Conservation (phyloP, 2,329 filamentous ascomycete genomes). For the Alternaria sp. region DNA sequence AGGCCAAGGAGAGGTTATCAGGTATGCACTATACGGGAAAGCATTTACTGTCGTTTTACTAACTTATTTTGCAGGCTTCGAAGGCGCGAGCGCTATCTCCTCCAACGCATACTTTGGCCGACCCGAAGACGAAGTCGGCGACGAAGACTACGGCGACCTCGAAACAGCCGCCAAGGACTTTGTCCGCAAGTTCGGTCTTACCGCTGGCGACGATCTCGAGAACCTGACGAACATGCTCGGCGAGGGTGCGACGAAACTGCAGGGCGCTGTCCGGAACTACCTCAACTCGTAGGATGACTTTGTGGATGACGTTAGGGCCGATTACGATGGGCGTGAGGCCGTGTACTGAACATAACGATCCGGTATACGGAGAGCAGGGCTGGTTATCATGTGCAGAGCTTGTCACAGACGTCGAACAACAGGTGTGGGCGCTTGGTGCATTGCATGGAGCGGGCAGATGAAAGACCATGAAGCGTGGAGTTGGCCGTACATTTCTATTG, state of each 20-base stretch:
- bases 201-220: slow-evolving; percentile 93
- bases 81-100: slow-evolving; percentile 89
- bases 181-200: slow-evolving; percentile 92
- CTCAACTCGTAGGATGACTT: slow-evolving; percentile 45
- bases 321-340: background rate
- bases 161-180: slow-evolving; percentile 96
- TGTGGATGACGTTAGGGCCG: background rate
- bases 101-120: slow-evolving; percentile 98
- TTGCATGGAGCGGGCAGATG: background rate
- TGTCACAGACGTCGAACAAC: background rate
- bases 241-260: slow-evolving; percentile 82
- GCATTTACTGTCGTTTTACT: background rate
- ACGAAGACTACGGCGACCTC: slow-evolving; percentile 84
- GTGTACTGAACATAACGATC: background rate
- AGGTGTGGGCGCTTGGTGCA: slow-evolving; percentile 1
- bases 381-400: background rate
- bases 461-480: background rate
- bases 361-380: background rate
- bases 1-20: slow-evolving; percentile 86
- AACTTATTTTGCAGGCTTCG: slow-evolving; percentile 67
- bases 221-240: slow-evolving; percentile 83
- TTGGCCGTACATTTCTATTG: background rate
- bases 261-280: slow-evolving; percentile 60
- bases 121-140: slow-evolving; percentile 76
- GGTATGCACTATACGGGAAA: too few relatives aligned